Conservation (phyloP, 2,329 filamentous ascomycete genomes). For the Colletotrichum ledebouriae region DNA sequence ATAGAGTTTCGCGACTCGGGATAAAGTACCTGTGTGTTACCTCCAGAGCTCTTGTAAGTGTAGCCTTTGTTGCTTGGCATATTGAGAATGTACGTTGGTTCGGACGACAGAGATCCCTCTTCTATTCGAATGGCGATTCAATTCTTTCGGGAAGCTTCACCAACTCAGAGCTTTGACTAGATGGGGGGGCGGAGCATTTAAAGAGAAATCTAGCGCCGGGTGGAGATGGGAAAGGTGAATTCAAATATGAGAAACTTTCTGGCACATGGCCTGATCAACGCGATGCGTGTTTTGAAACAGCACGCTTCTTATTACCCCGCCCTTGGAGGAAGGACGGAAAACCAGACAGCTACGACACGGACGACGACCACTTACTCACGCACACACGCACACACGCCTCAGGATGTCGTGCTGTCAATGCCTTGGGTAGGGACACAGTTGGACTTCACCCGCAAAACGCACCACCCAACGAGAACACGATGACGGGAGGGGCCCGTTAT, state of each 20-base stretch:
- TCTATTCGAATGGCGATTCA: neutral
- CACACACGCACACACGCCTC: neutral
- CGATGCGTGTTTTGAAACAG: slow-evolving; percentile 35
- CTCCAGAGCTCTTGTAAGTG: slow-evolving; percentile 65
- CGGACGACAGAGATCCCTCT: neutral
- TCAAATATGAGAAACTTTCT: slow-evolving; percentile 9
- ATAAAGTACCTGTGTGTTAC: slow-evolving; percentile 71
- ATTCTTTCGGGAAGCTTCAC: neutral
- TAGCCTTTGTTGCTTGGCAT: slow-evolving; percentile 50
- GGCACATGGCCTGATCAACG: slow-evolving; percentile 34
- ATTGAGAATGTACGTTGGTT: neutral
- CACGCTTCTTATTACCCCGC: slow-evolving; percentile 35
- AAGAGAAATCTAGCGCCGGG: neutral
- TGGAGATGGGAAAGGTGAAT: slow-evolving; percentile 24
- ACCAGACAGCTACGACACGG: neutral
- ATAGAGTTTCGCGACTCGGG: neutral
- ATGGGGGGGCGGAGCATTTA: neutral
- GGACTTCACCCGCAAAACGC: neutral
- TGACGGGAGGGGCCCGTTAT: neutral
- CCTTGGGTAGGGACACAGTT: slow-evolving; percentile 5
- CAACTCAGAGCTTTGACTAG: neutral
- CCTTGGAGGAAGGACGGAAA: slow-evolving; percentile 11
- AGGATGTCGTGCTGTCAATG: slow-evolving; percentile 2
- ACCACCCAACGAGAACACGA: neutral
- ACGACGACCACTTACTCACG: neutral